Conservation (phyloP, 169 alveolate species). For the Eimeria mitis region DNA sequence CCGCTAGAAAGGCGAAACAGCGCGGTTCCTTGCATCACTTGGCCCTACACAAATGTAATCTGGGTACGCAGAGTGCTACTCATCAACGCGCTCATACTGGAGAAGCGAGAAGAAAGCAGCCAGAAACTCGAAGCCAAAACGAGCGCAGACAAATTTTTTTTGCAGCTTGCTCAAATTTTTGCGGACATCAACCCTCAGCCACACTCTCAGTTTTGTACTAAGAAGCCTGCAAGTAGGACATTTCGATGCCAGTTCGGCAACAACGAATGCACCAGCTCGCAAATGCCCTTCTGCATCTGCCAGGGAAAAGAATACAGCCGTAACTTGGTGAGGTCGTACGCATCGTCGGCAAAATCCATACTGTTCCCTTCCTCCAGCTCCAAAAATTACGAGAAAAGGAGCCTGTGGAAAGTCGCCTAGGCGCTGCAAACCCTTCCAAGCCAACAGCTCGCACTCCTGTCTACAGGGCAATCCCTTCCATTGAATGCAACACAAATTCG, state of each 20-base stretch:
- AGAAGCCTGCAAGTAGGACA: background rate
- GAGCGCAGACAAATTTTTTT: conserved; percentile 10
- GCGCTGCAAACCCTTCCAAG: background rate
- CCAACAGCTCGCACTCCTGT: background rate
- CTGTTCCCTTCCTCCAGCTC: background rate
- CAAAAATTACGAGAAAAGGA: background rate
- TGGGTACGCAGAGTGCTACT: background rate
- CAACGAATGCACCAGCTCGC: background rate
- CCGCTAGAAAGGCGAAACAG: background rate
- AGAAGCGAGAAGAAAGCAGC: conserved; percentile 16
- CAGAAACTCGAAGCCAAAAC: conserved; percentile 22
- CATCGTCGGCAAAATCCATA: background rate
- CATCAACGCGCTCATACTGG: background rate
- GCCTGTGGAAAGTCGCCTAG: background rate
- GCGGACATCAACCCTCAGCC: conserved; percentile 11
- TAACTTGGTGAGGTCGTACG: background rate
- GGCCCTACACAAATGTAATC: conserved; percentile 29
- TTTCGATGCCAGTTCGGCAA: background rate
- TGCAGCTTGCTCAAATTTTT: conserved; percentile 11
- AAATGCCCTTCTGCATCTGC: conserved; percentile 2
- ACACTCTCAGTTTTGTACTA: background rate
- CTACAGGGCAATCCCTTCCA: background rate
- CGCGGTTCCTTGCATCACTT: conserved; percentile 23
- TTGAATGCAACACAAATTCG: background rate
- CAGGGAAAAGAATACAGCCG: background rate